Base-by-base conservation (phyloP, 257 asterid genomes). In the Henckelia pumila region DNA sequence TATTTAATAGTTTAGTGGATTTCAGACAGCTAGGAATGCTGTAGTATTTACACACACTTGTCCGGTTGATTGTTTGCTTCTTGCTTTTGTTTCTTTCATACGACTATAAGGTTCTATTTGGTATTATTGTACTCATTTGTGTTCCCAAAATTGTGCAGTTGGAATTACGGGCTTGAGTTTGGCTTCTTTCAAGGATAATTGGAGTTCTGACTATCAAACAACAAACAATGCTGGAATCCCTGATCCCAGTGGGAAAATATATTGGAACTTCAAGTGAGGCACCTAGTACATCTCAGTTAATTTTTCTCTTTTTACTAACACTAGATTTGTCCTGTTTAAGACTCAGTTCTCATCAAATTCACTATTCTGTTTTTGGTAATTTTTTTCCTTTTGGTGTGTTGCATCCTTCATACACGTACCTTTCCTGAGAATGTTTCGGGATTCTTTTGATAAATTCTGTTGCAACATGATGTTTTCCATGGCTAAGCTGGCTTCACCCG, bases 151-250 rank as follows among this genome's bases (percentile, higher is more conserved):
- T 82, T 77, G 76, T 74, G 29, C 95, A 93, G 99, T 66, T 21
- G 99, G 97, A 76, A 79, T 93, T 75, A 93, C 99, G 59, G 99
- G 99, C 73, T 83, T 93, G 92, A 93, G 91, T 75, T 64, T 79
- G 83, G 28, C 76, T 50, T 90, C 97, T 73, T 88, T 93, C 79
- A 84, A 44, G 75, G 83, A 88, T 20, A 93, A 93, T 71, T 93
- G 99, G 99, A 68, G 83, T 59, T 75, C 99, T 33, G 87, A 75
- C 30, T 93, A 90, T 79, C 97, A 90, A 76, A 85, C 71, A 57
- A 93, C 99, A 20, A 93, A 93, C 70, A 81, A 88, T 88, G 97
- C 99, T 69, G 99, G 99, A 79, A 83, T 93, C 74, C 99, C 99
- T 0, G 99, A 93, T 83, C 95, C 99, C 55, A 60, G 80, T 60